These are phyloP conservation scores for Schizosaccharomyces japonicus DNA, from an alignment of 805 yeast genomes.

Conservation along the genomic window DNA sequence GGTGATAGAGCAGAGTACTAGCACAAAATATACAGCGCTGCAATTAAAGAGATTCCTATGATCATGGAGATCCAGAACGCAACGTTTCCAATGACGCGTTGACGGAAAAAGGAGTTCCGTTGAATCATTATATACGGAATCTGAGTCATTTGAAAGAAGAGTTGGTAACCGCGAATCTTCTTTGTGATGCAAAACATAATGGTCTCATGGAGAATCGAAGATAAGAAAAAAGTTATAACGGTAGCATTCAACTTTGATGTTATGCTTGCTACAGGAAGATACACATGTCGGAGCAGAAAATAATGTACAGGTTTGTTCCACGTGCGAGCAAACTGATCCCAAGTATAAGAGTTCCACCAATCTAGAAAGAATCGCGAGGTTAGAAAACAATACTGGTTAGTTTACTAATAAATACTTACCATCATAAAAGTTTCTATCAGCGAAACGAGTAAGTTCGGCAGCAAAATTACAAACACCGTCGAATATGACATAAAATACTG, in stretches of 20 bases:
- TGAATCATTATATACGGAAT: constrained; percentile 5
- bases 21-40: constrained; percentile 4
- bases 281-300: constrained; percentile 6
- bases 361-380: too few species aligned
- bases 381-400: neutral
- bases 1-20: too few species aligned
- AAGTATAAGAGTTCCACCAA: constrained; percentile 6
- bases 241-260: constrained; percentile 4
- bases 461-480: constrained; percentile 5
- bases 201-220: constrained; percentile 6
- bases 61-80: constrained; percentile 5
- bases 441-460: constrained; percentile 6
- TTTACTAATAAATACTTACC: neutral
- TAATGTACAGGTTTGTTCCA: constrained; percentile 7
- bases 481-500: constrained; percentile 7
- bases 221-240: constrained; percentile 4
- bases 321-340: constrained; percentile 5
- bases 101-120: neutral
- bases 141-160: constrained; percentile 5
- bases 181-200: constrained; percentile 3
- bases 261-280: constrained; percentile 1
- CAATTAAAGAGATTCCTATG: neutral
- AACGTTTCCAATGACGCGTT: constrained; percentile 4
- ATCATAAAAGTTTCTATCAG: constrained; percentile 6
- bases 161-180: constrained; percentile 4